Evolutionary conservation across 352 stramenopile genomes (phyloP), one percentile per base, ranked within the genome.

Genomic region (Nothophytophthora sp.): DNA sequence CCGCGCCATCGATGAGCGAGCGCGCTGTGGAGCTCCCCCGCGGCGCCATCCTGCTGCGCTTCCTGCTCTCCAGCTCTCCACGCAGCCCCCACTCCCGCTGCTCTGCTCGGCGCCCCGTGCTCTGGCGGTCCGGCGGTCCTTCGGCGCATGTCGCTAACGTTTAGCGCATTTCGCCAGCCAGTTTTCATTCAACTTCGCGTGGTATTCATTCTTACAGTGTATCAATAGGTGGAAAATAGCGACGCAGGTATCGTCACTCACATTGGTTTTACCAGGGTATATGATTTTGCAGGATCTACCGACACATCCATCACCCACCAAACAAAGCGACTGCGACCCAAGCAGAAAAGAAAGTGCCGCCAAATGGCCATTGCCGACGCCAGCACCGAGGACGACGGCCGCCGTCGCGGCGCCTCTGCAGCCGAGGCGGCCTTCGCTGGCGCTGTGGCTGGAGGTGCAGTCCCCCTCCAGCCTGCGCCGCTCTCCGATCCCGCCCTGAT

Each of bases 361-460:
- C 43, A 13, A 23, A 67, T 60, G 40, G 29, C 22, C 16, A 57
- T 10, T 47, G 55, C 33, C 36, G 44, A 16, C 15, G 27, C 13
- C 33, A 52, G 48, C 34, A 48, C 32, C 8, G 20, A 56, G 24
- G 30, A n/a, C 33, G 58, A 67, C 19, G n/a, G n/a, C n/a, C n/a
- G n/a, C n/a, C n/a, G n/a, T n/a, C 57, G 29, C 16, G 60, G 56
- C 35, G 57, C 58, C 36, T 70, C 78, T 28, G 60, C 73, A 15
- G 64, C 63, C 9, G 62, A 91, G 40, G 80, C 80, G 3, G 78
- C 75, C 6, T 34, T 77, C 9, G 80, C 84, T 9, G 84, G 84
- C 22, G 77, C 79, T 11, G 56, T 90, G 8, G 73, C 80, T 20
- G 84, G 84, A 63, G 80, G 75, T 83, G 12, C 50, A 41, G 13